These are phyloP conservation scores for Leptosphaerulina australis DNA, from an alignment of 2,329 filamentous ascomycete genomes.

Conservation along the genomic window DNA sequence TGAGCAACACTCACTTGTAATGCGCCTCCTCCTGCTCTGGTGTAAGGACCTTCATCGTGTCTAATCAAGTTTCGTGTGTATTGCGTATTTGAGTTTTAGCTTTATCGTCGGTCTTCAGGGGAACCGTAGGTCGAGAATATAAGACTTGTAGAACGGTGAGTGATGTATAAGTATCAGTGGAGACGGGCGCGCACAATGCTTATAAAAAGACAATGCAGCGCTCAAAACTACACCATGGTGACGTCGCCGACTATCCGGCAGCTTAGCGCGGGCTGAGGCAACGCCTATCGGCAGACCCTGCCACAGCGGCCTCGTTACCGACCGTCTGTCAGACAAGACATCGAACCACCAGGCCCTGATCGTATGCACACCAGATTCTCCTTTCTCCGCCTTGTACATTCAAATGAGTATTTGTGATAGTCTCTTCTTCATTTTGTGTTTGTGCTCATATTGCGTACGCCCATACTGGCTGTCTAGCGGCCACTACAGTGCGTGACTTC, in stretches of 20 bases:
- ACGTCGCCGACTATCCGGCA: constrained; percentile 45
- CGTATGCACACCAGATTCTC: constrained; percentile 7
- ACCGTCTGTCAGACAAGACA: constrained; percentile 8
- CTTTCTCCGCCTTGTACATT: constrained; percentile 2
- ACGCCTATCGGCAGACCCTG: constrained; percentile 35
- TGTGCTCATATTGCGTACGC: neutral
- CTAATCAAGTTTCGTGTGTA: constrained; percentile 5
- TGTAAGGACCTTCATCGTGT: constrained; percentile 87
- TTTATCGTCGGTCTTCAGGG: constrained; percentile 3
- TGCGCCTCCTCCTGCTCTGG: constrained; percentile 90
- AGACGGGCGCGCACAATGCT: constrained; percentile 24
- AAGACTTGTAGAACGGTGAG: neutral
- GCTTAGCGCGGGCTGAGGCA: constrained; percentile 31
- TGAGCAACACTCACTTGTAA: constrained; percentile 64
- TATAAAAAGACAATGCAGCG: constrained; percentile 38
- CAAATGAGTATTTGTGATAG: constrained; percentile 2
- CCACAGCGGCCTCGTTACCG: constrained; percentile 19
- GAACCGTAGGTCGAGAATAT: neutral
- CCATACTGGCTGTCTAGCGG: neutral
- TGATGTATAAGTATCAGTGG: constrained; percentile 11
- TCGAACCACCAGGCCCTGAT: constrained; percentile 32
- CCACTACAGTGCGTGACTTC: constrained; percentile 4
- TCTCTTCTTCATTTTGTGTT: neutral
- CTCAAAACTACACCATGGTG: constrained; percentile 40
- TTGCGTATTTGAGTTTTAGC: neutral